Conservation (phyloP, 2,329 filamentous ascomycete species). For the Coccinonectria pachysandricola region DNA sequence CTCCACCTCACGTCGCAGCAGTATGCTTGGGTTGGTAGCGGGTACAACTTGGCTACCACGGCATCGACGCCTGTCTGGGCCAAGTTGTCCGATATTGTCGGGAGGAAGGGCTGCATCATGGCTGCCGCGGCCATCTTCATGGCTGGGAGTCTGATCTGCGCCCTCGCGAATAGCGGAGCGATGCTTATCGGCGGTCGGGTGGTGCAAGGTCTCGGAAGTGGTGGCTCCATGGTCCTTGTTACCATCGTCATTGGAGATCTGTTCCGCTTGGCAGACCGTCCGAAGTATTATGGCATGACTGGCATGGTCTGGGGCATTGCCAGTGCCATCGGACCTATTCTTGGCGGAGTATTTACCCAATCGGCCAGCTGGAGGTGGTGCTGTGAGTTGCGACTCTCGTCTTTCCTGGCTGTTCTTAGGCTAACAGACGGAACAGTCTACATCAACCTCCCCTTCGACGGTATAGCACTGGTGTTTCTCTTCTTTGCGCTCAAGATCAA, state of each 20-base stretch:
- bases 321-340: conserved; percentile 51
- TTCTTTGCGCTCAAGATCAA: conserved; percentile 56
- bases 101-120: conserved; percentile 33
- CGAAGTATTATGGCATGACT: conserved; percentile 40
- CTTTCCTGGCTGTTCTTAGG: background rate
- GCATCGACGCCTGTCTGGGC: conserved; percentile 25
- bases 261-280: conserved; percentile 37
- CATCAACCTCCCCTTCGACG: conserved; percentile 46
- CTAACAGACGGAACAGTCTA: conserved; percentile 29
- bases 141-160: conserved; percentile 42
- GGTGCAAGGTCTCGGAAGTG: conserved; percentile 13
- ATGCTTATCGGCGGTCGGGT: conserved; percentile 39
- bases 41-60: conserved; percentile 16
- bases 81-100: conserved; percentile 40
- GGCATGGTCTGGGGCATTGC: conserved; percentile 52
- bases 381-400: background rate
- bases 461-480: conserved; percentile 34
- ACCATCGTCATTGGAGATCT: conserved; percentile 37
- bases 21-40: conserved; percentile 20
- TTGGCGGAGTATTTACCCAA: conserved; percentile 56
- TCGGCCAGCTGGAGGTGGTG: conserved; percentile 50
- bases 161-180: conserved; percentile 30
- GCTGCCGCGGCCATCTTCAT: conserved; percentile 34
- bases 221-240: conserved; percentile 12
- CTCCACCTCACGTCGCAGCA: conserved; percentile 12